phyloP scores from a whole-genome alignment of 2,329 filamentous ascomycete species.

The Ceratocystis albifundus region DNA sequence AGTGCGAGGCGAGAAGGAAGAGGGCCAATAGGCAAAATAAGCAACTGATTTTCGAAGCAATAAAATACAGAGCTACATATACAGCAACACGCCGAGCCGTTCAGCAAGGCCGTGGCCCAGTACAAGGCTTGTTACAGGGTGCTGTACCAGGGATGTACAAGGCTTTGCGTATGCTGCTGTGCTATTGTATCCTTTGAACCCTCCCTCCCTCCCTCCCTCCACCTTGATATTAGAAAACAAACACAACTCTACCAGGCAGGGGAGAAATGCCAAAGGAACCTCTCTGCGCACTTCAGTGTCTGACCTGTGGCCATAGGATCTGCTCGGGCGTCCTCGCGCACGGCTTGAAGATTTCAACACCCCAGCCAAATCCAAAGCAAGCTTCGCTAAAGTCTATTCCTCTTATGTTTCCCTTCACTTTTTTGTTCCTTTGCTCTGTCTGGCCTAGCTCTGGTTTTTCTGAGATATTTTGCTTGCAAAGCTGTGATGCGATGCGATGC shows the following conservation, averaged over 20 bases:
- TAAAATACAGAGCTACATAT: background rate
- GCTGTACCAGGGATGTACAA: background rate
- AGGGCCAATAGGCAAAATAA: background rate
- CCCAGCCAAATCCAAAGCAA: background rate
- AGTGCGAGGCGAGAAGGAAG: background rate
- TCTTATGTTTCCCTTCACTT: background rate
- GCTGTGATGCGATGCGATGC: no score
- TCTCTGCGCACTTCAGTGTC: background rate
- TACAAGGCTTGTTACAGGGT: background rate
- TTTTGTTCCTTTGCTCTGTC: background rate
- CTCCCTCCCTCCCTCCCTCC: no score
- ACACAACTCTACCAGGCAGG: background rate
- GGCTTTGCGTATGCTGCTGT: no score
- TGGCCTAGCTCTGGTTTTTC: no score
- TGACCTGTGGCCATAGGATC: background rate
- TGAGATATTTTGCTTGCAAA: no score
- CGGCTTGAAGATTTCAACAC: constrained; percentile 1
- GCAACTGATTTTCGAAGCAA: background rate
- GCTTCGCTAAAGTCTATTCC: background rate
- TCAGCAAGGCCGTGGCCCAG: background rate
- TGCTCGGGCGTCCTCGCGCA: background rate
- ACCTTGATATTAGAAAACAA: background rate
- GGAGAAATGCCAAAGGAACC: background rate
- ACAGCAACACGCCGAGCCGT: background rate
- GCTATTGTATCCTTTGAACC: no score